Evolutionary conservation across 768 basidiomycete species (phyloP), one percentile per base, ranked within the genome.

Genomic region (Crucibulum laeve): DNA sequence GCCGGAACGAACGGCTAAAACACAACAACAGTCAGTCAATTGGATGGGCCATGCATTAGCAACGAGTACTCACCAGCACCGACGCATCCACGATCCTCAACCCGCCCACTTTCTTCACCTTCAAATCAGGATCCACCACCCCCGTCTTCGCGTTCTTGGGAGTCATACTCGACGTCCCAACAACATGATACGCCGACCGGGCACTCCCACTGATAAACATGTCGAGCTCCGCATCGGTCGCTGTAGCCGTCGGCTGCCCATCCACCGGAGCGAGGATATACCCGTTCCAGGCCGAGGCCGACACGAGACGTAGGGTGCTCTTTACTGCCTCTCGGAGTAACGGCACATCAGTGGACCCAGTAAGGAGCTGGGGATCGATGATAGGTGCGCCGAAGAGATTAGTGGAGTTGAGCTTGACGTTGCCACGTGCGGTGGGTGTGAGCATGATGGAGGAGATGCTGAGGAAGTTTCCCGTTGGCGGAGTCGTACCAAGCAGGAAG

Each of bases 1-100:
- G 47, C 44, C 18, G 51, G 51, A 7, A 53, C 47, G 30, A 48
- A 48, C 42, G 62, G 49, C 55, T 59, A 40, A 33, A 26, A 15
- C 4, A 13, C n/a, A 24, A 37, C 15, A 35, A 11, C 36, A 38
- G 2, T 19, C 13, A 19, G 11, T n/a, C 3, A 3, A 11, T 40
- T 36, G 5, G 15, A 44, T 13, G 4, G 8, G 8, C 28, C 28
- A 30, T 30, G n/a, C n/a, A 8, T 30, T 30, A 8, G 28, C 8
- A 22, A 13, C 21, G n/a, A 10, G 8, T 13, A 47, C 60, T 51
- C 42, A 64, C 62, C 45, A 65, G 38, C 13, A 64, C 51, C 8
- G 62, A 65, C 17, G 61, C 63, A 58, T 68, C 65, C 10, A 68
- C 59, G 4, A 68, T 51, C 5, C 65, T 51, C 11, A 68, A 42